phyloP scores from a whole-genome alignment of 805 yeast species.

The Starmerella riodocensis region DNA sequence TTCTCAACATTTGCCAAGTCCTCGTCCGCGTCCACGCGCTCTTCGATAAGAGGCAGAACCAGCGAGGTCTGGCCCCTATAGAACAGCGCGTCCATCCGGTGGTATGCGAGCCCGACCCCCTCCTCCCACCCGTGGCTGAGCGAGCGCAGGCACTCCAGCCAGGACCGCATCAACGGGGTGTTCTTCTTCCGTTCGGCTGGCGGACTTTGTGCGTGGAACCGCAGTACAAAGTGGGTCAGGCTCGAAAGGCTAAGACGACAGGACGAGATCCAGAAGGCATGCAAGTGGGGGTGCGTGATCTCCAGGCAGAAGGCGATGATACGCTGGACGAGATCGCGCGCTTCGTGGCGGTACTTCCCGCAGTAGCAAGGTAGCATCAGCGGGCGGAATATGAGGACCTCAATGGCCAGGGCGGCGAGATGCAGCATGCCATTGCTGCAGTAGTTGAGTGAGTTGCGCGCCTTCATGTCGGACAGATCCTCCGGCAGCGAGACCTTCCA shows the following conservation, averaged over 20 bases:
- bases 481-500: slow-evolving; percentile 24
- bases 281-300: slow-evolving; percentile 27
- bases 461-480: slow-evolving; percentile 23
- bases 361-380: slow-evolving; percentile 22
- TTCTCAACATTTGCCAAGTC: background rate
- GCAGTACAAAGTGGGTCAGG: slow-evolving; percentile 27
- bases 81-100: slow-evolving; percentile 26
- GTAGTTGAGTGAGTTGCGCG: slow-evolving; percentile 20
- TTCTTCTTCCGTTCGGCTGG: slow-evolving; percentile 22
- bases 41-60: slow-evolving; percentile 8
- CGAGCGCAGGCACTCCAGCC: slow-evolving; percentile 26
- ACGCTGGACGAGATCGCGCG: slow-evolving; percentile 23
- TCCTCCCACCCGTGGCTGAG: slow-evolving; percentile 28
- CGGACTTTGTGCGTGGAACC: slow-evolving; percentile 26
- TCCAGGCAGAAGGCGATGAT: slow-evolving; percentile 25
- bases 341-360: slow-evolving; percentile 21
- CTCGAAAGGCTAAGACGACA: slow-evolving; percentile 25
- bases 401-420: slow-evolving; percentile 24
- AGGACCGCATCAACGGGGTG: slow-evolving; percentile 23
- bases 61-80: slow-evolving; percentile 22
- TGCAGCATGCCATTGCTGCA: slow-evolving; percentile 26
- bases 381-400: slow-evolving; percentile 23
- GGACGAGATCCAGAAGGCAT: slow-evolving; percentile 28
- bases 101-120: slow-evolving; percentile 28
- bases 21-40: background rate